Base-by-base conservation (phyloP, 495 filamentous ascomycete genomes). In the Aspergillus egyptiacus region DNA sequence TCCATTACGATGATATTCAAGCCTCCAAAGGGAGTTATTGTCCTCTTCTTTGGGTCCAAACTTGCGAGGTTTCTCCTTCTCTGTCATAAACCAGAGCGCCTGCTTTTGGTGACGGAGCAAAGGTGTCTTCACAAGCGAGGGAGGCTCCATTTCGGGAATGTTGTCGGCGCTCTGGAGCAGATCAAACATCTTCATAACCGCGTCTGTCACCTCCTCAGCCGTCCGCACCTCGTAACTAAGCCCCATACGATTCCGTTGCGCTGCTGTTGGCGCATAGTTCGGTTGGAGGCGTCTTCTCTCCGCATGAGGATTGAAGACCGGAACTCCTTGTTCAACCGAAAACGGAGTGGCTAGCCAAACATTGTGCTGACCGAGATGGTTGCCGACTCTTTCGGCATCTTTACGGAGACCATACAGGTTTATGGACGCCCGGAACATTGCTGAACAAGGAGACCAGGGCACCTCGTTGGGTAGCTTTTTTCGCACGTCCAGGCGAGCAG, bases 91-190 rank as follows among this genome's bases (percentile, higher is more conserved):
- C 65, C 81, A 81, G 2, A 98, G 73, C 0, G 85, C 93, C 65
- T 96, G 91, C 59, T 89, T 91, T 59, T 98, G 93, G 63, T 98
- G 93, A 38, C 76, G 76, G 19, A 97, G 76, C 25, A 98, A 66
- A 6, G 79, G 72, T 0, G 91, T 96, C 20, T 61, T 69, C 35
- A 95, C 71, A 13, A 71, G 63, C 11, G 63, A 45, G 46, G 79
- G 72, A 0, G 85, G 74, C 5, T 93, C 84, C 73, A 84, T 82
- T 46, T 85, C 78, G 6, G 87, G 87, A 17, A 96, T 63, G 49
- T 85, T 83, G 22, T 95, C 86, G 5, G 75, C 75, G 41, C 64
- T 76, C 53, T 85, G 78, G 13, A 97, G 77, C 11, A 79, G 81
- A 64, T 96, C 88, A 55, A 98, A 95, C 69, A 97, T 87, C 31